A percentile compares a stretch with the other conserved stretches of the same genome.
Conservation (phyloP, 129 eudicot species). For the Flaveria trinervia region DNA sequence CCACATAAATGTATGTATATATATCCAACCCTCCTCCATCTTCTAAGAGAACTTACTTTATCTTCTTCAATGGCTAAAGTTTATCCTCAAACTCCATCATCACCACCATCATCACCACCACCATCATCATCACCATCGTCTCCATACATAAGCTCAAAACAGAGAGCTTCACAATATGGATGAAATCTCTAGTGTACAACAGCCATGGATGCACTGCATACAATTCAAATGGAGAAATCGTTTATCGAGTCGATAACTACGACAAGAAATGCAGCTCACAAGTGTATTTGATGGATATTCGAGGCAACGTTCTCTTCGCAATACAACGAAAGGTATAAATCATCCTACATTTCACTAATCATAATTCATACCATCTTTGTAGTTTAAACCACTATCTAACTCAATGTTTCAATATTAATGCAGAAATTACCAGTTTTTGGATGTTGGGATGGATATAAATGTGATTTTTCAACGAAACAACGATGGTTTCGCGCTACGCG, state of each 20-base stretch:
- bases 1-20: constrained; percentile 11
- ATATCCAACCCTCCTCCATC: constrained; percentile 29
- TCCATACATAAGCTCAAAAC: constrained; percentile 25
- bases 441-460: constrained; percentile 66
- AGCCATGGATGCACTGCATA: constrained; percentile 79
- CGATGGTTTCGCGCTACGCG: constrained; percentile 64
- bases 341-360: neutral
- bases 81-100: constrained; percentile 41
- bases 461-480: constrained; percentile 38
- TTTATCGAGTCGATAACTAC: constrained; percentile 74
- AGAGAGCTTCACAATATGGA: constrained; percentile 64
- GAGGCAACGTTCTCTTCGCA: constrained; percentile 61
- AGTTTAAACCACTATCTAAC: constrained; percentile 13
- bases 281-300: constrained; percentile 72
- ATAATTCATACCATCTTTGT: neutral
- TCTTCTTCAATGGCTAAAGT: constrained; percentile 44
- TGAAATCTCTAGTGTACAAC: constrained; percentile 74
- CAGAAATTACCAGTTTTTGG: constrained; percentile 57
- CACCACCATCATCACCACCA: constrained; percentile 30
- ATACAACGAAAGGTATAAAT: constrained; percentile 57
- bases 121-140: constrained; percentile 32
- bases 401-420: neutral
- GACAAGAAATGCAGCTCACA: constrained; percentile 49
- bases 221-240: constrained; percentile 62
- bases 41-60: constrained; percentile 25